These are phyloP conservation scores for Aureobasidium leucospermi DNA, from an alignment of 2,329 filamentous ascomycete species.

Conservation along the genomic window DNA sequence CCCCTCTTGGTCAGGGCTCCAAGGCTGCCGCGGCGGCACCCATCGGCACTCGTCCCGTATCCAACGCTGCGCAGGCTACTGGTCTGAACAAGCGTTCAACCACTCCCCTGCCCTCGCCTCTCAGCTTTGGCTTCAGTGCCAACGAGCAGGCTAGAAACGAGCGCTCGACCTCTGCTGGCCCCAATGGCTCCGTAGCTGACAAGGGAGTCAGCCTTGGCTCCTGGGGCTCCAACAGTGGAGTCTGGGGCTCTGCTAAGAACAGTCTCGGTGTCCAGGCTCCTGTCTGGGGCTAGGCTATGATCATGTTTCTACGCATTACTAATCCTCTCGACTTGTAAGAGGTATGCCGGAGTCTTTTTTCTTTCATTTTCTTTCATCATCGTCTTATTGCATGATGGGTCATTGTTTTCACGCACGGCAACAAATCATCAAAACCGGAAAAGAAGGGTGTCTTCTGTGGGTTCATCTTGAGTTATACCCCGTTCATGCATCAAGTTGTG, in stretches of 20 bases:
- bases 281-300: slow-evolving; percentile 69
- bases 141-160: slow-evolving; percentile 48
- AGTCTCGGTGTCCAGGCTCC: slow-evolving; percentile 81
- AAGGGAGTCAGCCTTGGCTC: slow-evolving; percentile 43
- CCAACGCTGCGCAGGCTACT: slow-evolving; percentile 40
- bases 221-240: slow-evolving; percentile 74
- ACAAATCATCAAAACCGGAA: slow-evolving; percentile 1
- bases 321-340: not conserved
- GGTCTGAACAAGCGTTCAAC: slow-evolving; percentile 73
- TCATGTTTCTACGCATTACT: not conserved
- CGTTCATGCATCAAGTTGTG: slow-evolving; percentile 6
- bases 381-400: slow-evolving; percentile 3
- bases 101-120: slow-evolving; percentile 83
- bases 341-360: slow-evolving; percentile 2
- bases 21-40: slow-evolving; percentile 53
- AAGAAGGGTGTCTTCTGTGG: slow-evolving; percentile 3
- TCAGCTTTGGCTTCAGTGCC: slow-evolving; percentile 63
- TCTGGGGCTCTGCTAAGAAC: slow-evolving; percentile 72
- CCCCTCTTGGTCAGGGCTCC: slow-evolving; percentile 57
- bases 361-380: not conserved
- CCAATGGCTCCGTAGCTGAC: slow-evolving; percentile 48
- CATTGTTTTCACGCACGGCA: not conserved
- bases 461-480: not conserved
- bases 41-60: slow-evolving; percentile 77
- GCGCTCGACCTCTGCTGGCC: slow-evolving; percentile 48